Percentiles rank a stretch among this genome's conserved stretches.
These are phyloP conservation scores for Pyronema omphalodes DNA, from an alignment of 495 filamentous ascomycete species.

Conservation along the genomic window DNA sequence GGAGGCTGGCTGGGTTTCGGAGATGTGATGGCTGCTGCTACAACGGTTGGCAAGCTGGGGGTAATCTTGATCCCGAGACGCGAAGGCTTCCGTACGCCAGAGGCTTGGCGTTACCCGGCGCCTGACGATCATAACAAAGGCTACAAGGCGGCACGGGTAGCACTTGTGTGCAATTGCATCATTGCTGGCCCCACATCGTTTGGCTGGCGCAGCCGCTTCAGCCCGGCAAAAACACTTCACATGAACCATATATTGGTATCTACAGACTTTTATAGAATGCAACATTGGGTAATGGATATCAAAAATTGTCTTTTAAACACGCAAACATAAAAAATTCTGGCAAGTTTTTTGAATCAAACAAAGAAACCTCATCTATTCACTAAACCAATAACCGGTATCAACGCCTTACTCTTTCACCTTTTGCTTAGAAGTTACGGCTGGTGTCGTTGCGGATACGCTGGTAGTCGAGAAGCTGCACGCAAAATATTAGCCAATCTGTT, in stretches of 20 bases:
- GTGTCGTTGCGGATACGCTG: constrained; percentile 74
- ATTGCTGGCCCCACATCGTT: too few species aligned
- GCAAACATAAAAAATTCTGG: background rate
- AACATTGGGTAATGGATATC: constrained; percentile 1
- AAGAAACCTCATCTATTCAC: constrained; percentile 4
- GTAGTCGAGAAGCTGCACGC: constrained; percentile 51
- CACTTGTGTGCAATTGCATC: too few species aligned
- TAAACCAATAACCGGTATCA: background rate
- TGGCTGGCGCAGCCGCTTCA: too few species aligned
- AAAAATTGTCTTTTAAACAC: constrained; percentile 1
- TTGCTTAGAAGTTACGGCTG: constrained; percentile 46
- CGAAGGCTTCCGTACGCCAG: background rate
- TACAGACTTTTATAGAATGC: too few species aligned
- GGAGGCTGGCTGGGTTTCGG: background rate
- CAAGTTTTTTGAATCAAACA: background rate
- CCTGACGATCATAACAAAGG: background rate
- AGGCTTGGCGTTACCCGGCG: background rate
- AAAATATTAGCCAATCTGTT: constrained; percentile 5
- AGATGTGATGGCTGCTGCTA: background rate
- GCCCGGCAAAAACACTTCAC: background rate
- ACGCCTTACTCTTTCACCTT: background rate
- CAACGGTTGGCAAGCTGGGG: background rate
- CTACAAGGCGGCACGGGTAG: too few species aligned
- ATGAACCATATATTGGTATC: too few species aligned
- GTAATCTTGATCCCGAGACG: background rate